Evolutionary conservation across 805 yeast species (phyloP), one percentile per base, ranked within the genome.

Genomic region (Sugiyamaella floridensis): DNA sequence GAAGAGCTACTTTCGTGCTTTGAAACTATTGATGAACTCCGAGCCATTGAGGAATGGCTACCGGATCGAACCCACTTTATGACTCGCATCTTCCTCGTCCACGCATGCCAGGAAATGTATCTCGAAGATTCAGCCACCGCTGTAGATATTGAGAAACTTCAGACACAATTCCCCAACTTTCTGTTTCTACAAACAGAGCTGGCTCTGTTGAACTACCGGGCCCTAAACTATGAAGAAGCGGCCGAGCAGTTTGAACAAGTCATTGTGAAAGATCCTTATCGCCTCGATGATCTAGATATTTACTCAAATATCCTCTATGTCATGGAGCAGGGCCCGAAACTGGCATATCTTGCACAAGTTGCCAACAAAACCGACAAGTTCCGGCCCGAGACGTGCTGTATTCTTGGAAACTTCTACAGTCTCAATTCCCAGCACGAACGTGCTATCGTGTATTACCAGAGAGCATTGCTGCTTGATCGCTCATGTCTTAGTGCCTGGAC

Each of bases 241-340:
- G 97, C 89, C 60, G 64, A 72, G 49, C 69, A 86, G 2, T 93
- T 92, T 66, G 97, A 92, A 64, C 78, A 80, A 45, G 78, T 93
- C 0, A 69, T 90, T 20, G 64, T 75, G 8, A 71, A 71, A 19
- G 98, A 93, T 66, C 98, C 98, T 0, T 78, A 86, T 58, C 72
- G 97, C 45, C 72, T 93, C 19, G 98, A 93, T 62, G 96, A 90
- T 61, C 73, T 93, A 72, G 99, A 93, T 65, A 81, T 86, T 0
- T 93, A 87, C 67, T 90, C 98, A n/a, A 92, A 93, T 67, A 87
- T 93, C 66, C 75, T 93, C 40, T 93, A 90, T 63, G 98, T 93
- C 41, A 87, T 89, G 86, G 97, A 89, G 62, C 87, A 88, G 66
- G 78, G 81, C 56, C 76, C 95, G 1, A 90, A 93, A 66, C 73